Conservation (phyloP, 108 stramenopile genomes). For the Nitzschia putrida region DNA sequence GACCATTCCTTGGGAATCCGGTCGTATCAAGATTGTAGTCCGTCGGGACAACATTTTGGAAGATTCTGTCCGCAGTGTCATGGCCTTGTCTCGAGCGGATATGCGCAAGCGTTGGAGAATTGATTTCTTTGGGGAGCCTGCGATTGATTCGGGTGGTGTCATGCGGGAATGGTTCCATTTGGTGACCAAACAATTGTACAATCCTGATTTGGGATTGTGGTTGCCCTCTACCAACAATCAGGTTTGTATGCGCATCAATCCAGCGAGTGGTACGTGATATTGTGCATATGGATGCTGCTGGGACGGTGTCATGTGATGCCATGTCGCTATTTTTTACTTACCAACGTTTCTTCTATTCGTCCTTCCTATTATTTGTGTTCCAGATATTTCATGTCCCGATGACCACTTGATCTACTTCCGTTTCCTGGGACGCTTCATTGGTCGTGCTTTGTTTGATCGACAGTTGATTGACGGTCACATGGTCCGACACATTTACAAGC, state of each 20-base stretch:
- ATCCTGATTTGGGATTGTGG: constrained; percentile 96
- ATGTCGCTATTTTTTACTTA: neutral
- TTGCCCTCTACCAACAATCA: constrained; percentile 84
- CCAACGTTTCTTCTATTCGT: neutral
- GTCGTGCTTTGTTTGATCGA: constrained; percentile 96
- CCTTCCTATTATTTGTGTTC: constrained; percentile 19
- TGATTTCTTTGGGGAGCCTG: constrained; percentile 93
- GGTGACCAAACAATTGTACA: constrained; percentile 90
- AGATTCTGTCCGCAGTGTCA: constrained; percentile 83
- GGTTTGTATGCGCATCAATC: constrained; percentile 92
- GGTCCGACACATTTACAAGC: constrained; percentile 96
- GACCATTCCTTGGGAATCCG: constrained; percentile 79
- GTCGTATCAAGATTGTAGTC: constrained; percentile 79
- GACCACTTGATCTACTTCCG: constrained; percentile 96
- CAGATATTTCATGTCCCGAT: constrained; percentile 81
- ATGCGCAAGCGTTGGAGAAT: constrained; percentile 92
- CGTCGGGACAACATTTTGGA: constrained; percentile 66
- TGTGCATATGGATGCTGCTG: neutral
- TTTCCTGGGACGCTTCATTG: constrained; percentile 94
- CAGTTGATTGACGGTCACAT: constrained; percentile 96
- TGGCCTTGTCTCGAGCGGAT: constrained; percentile 83
- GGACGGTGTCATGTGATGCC: too few species aligned
- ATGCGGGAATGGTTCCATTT: constrained; percentile 95
- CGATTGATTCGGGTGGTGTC: constrained; percentile 97
- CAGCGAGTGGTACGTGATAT: constrained; percentile 56